Conservation (phyloP, 106 monocot species). For the Dioscorea alata region DNA sequence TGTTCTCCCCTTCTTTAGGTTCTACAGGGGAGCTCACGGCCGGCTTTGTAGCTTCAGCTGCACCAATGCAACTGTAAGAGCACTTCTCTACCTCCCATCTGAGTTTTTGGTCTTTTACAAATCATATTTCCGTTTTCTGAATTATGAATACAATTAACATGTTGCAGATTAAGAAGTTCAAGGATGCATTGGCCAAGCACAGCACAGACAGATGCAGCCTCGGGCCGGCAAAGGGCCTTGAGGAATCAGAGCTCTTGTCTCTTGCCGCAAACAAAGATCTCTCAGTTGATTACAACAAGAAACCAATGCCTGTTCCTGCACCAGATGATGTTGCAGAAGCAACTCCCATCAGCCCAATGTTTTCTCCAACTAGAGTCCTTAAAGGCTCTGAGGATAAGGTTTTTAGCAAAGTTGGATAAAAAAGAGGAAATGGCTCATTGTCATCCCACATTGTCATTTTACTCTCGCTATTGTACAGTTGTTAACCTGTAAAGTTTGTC, state of each 20-base stretch:
- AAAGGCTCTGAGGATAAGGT: slow-evolving; percentile 16
- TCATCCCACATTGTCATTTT: too few species aligned
- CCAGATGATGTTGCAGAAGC: slow-evolving; percentile 5
- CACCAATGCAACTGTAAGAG: slow-evolving; percentile 84
- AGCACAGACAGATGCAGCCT: slow-evolving; percentile 68
- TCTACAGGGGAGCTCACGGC: slow-evolving; percentile 89
- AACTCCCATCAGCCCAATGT: slow-evolving; percentile 6
- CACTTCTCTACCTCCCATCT: not conserved
- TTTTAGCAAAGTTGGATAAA: slow-evolving; percentile 26
- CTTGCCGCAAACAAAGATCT: slow-evolving; percentile 80
- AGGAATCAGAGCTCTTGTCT: slow-evolving; percentile 76
- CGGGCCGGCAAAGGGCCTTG: slow-evolving; percentile 80
- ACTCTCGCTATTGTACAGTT: too few species aligned
- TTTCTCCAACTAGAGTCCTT: not conserved
- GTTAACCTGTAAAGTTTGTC: too few species aligned
- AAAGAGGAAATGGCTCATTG: slow-evolving; percentile 1
- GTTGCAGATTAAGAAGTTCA: slow-evolving; percentile 93
- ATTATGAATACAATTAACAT: not conserved
- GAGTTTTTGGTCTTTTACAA: not conserved
- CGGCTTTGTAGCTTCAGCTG: slow-evolving; percentile 96
- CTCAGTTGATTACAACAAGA: slow-evolving; percentile 42
- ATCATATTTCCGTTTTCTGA: not conserved
- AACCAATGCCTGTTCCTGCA: slow-evolving; percentile 1
- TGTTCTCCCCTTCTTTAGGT: slow-evolving; percentile 96
- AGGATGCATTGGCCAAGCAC: slow-evolving; percentile 84